A percentile compares a stretch with the other conserved stretches of the same genome.
Evolutionary conservation across 768 basidiomycete species (phyloP).

Genomic region (Tephrocybe sp.): DNA sequence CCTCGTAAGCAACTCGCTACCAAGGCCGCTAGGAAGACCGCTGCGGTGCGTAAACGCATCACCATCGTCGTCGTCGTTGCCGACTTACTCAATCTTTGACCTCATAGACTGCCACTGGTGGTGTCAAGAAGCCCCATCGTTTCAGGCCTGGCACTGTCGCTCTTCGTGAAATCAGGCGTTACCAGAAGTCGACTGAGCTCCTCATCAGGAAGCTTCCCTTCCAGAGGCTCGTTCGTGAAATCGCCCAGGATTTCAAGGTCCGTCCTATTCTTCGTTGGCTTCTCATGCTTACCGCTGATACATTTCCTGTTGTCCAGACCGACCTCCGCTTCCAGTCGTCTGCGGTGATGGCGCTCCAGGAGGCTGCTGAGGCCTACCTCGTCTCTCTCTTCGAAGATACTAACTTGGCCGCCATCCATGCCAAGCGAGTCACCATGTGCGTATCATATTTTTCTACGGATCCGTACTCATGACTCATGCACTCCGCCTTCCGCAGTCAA

Average conservation of each 20-base stretch:
- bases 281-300: neutral
- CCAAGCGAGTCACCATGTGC: conserved; percentile 74
- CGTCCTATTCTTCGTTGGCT: conserved; percentile 11
- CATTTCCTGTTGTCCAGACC: conserved; percentile 43
- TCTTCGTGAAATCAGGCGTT: conserved; percentile 96
- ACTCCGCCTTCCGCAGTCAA: conserved; percentile 42
- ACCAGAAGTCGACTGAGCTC: conserved; percentile 98
- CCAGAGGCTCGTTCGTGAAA: conserved; percentile 97
- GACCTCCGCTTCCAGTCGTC: conserved; percentile 96
- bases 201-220: conserved; percentile 99
- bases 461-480: conserved; percentile 16
- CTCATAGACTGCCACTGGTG: conserved; percentile 74
- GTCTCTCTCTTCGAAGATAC: conserved; percentile 87
- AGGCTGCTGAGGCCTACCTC: conserved; percentile 88
- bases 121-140: conserved; percentile 99
- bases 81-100: conserved; percentile 16
- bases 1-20: conserved; percentile 94
- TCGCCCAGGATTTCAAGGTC: conserved; percentile 96
- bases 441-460: conserved; percentile 18
- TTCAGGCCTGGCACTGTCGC: conserved; percentile 98
- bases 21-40: conserved; percentile 92
- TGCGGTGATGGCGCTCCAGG: conserved; percentile 91
- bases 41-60: conserved; percentile 47
- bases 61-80: conserved; percentile 25
- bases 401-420: conserved; percentile 89